Evolutionary conservation across 2,329 filamentous ascomycete genomes (phyloP).

Genomic region (Coniella vitis): DNA sequence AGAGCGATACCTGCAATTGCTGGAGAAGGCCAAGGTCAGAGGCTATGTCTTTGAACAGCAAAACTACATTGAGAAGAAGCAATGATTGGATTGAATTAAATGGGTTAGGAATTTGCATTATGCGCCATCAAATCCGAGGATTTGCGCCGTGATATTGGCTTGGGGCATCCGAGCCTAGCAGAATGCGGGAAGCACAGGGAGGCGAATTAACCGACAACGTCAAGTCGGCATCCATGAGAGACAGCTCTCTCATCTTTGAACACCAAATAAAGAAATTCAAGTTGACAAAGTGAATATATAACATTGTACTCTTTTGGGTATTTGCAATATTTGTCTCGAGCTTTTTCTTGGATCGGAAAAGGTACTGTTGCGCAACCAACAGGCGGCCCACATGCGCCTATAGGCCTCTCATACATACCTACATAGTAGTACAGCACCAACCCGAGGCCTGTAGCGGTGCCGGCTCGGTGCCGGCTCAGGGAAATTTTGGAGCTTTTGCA

Average conservation of each 20-base stretch:
- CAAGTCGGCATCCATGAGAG: conserved; percentile 1
- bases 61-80: conserved; percentile 57
- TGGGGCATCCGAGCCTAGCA: neutral
- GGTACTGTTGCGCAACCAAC: no score
- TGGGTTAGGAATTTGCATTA: neutral
- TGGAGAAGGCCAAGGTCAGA: conserved; percentile 70
- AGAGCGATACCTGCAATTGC: conserved; percentile 74
- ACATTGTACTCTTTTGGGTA: neutral
- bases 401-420: neutral
- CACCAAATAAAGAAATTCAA: no score
- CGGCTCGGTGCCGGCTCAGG: conserved; percentile 12
- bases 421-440: neutral
- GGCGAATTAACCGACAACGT: neutral
- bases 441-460: neutral
- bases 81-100: neutral
- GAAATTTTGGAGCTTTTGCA: conserved; percentile 14
- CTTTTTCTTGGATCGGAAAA: no score
- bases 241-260: neutral
- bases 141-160: neutral
- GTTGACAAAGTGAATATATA: conserved; percentile 1
- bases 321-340: neutral
- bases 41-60: conserved; percentile 75
- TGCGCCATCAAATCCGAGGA: no score
- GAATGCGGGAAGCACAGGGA: neutral
- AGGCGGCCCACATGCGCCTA: no score